Base-by-base conservation (phyloP, 2,329 filamentous ascomycete genomes). In the Paracorniculantispora psalliotae region DNA sequence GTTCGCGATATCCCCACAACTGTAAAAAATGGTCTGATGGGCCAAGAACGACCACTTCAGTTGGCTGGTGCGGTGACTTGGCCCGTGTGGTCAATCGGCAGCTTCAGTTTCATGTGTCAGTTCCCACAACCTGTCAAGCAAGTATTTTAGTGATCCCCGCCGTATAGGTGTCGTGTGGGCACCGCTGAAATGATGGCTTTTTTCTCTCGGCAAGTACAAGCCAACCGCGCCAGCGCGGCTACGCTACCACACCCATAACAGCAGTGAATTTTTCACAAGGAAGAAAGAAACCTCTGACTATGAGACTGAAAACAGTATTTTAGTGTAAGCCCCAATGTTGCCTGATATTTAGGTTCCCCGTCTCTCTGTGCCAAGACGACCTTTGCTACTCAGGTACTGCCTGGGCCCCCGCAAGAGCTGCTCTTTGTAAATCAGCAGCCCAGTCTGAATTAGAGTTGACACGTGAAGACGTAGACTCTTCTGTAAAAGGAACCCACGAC, bases 41-140 rank as follows among this genome's bases (percentile, higher is more conserved):
- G 33, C 33, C 33, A 37, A 37, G 10, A 37, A 33, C 6, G 17
- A 37, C 33, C 10, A 37, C 33, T 9, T 15, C n/a, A n/a, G n/a
- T n/a, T n/a, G n/a, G n/a, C n/a, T n/a, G n/a, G n/a, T n/a, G n/a
- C n/a, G n/a, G n/a, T n/a, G n/a, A n/a, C n/a, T n/a, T 46, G 26
- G 23, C 12, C 26, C 21, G 43, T 13, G 3, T 19, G 47, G 15
- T 51, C 33, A 51, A 39, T 51, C 48, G 17, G 33, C 48, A 51
- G 39, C 48, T 33, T 51, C 39, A 51, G 26, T n/a, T n/a, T 51
- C 48, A 51, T 51, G 48, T 51, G 48, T 51, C 48, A 25, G 48
- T 51, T 19, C 21, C 50, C 33, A n/a, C n/a, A n/a, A 37, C 33
- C 33, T 37, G 33, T 37, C 33, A 37, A 12, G 33, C 7, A 4